phyloP scores from a whole-genome alignment of 306 rosid species.

The Castanopsis chinensis region DNA sequence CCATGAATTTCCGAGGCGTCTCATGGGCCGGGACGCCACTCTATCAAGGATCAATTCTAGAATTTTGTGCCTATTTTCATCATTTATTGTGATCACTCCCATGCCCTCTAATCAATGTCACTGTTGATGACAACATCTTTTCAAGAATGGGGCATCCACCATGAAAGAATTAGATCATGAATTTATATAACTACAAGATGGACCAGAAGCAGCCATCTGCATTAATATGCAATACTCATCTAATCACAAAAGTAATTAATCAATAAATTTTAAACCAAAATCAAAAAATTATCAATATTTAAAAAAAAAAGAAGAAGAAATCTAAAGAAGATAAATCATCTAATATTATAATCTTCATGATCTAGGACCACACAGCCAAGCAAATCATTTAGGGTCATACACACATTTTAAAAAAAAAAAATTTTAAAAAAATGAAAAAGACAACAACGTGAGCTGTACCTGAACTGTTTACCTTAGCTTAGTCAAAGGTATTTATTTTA shows the following conservation, averaged over 20 bases:
- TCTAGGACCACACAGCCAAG: not conserved
- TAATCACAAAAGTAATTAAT: not conserved
- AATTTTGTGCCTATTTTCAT: too few species aligned
- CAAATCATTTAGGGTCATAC: not conserved
- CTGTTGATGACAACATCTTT: too few species aligned
- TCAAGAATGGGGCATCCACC: too few species aligned
- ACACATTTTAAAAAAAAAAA: not conserved
- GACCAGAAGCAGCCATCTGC: too few species aligned
- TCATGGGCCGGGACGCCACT: too few species aligned
- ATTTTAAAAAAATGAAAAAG: not conserved
- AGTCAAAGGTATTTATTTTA: not conserved
- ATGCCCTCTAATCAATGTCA: too few species aligned
- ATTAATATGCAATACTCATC: not conserved
- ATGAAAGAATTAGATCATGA: too few species aligned
- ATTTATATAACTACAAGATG: too few species aligned
- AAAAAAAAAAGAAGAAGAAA: not conserved
- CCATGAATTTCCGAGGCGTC: too few species aligned
- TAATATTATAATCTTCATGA: not conserved
- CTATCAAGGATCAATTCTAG: too few species aligned
- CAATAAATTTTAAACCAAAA: not conserved
- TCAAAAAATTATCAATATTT: not conserved
- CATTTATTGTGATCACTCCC: too few species aligned
- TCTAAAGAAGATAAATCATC: not conserved
- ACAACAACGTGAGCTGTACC: not conserved
- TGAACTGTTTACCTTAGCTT: not conserved